Percentiles rank a stretch among this genome's conserved stretches.
phyloP scores from a whole-genome alignment of 495 filamentous ascomycete genomes.

The Penicillium lagena region DNA sequence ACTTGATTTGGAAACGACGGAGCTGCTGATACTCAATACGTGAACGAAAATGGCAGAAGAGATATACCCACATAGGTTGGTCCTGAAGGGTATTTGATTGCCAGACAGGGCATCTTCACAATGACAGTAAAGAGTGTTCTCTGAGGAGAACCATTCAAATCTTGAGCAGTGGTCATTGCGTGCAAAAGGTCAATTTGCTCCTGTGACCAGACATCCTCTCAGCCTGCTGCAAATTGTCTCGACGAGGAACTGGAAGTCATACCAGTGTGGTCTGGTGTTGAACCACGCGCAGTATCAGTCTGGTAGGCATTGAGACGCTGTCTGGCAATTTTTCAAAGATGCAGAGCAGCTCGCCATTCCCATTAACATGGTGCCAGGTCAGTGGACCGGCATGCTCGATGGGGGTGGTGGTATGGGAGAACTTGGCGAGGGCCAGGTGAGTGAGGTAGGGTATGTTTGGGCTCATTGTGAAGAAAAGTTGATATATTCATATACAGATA shows the following conservation, averaged over 20 bases:
- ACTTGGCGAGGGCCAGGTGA: constrained; percentile 31
- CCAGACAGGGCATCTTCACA: constrained; percentile 37
- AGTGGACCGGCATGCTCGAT: constrained; percentile 26
- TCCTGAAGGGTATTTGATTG: constrained; percentile 30
- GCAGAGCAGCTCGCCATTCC: constrained; percentile 23
- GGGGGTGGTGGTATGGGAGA: constrained; percentile 33
- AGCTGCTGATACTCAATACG: constrained; percentile 12
- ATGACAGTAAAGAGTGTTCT: constrained; percentile 31
- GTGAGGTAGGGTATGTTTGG: constrained; percentile 7
- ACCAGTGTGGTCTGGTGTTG: constrained; percentile 25
- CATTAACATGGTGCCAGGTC: constrained; percentile 33
- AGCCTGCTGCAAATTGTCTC: background rate
- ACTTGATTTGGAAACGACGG: constrained; percentile 40
- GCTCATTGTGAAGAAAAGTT: background rate
- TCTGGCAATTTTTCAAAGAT: constrained; percentile 18
- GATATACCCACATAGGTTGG: constrained; percentile 11
- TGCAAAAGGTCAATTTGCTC: constrained; percentile 30
- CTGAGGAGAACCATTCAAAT: background rate
- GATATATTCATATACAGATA: no score
- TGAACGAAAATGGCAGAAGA: no score
- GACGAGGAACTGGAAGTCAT: background rate
- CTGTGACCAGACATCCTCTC: constrained; percentile 6
- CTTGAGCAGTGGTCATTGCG: constrained; percentile 12
- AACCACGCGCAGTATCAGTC: constrained; percentile 19
- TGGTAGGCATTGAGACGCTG: background rate